phyloP scores from a whole-genome alignment of 148 eudicot genomes.

The Dysphania ambrosioides region DNA sequence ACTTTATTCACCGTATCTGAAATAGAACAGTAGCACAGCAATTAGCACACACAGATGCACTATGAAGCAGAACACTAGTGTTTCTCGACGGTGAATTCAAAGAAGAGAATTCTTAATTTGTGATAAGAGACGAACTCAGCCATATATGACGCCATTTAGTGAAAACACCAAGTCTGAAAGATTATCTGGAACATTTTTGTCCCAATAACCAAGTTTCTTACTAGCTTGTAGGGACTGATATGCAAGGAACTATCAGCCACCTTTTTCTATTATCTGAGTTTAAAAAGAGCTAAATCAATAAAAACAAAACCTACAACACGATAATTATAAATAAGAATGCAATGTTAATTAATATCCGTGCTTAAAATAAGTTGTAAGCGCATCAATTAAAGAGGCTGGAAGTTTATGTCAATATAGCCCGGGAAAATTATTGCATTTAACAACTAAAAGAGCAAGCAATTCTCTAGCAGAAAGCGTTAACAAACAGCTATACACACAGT shows the following conservation, averaged over 20 bases:
- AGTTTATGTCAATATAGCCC: too few species aligned
- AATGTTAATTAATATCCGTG: too few species aligned
- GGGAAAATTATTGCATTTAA: too few species aligned
- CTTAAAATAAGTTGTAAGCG: too few species aligned
- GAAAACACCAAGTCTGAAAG: not conserved
- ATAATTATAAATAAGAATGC: too few species aligned
- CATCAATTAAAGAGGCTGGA: too few species aligned
- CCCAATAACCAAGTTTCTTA: too few species aligned
- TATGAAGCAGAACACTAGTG: not conserved
- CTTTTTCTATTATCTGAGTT: not conserved
- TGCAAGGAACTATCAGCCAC: not conserved
- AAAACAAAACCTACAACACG: not conserved
- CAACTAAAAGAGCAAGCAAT: too few species aligned
- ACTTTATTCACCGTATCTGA: constrained; percentile 68
- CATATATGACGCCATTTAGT: not conserved
- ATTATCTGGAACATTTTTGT: too few species aligned
- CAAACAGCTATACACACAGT: too few species aligned
- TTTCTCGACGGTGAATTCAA: not conserved
- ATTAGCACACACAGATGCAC: constrained; percentile 12
- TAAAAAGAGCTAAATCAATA: not conserved
- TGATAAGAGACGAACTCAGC: not conserved
- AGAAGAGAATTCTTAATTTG: not conserved
- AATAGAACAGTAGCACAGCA: constrained; percentile 2
- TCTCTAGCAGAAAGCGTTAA: too few species aligned
- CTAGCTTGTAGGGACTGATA: not conserved